Percentiles rank a stretch among this genome's conserved stretches.
Conservation (phyloP, 192 early-diverging fungal species). For the Rhizoclosmatium sp. region DNA sequence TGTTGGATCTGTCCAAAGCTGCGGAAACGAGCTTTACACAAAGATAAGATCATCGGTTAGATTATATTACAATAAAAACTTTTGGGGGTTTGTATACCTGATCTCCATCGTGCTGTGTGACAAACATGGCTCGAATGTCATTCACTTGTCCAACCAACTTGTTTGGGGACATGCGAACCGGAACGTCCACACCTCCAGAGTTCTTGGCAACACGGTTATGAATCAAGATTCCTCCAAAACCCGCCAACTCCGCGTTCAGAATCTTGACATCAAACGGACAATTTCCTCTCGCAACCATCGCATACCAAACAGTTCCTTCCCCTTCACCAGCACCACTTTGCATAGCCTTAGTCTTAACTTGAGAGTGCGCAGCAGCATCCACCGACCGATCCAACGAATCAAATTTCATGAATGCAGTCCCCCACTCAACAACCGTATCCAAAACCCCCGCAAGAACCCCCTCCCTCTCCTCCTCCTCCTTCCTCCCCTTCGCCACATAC, state of each 20-base stretch:
- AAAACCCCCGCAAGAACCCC: neutral
- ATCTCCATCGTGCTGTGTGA: slow-evolving; percentile 37
- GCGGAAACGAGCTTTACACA: neutral
- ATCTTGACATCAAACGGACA: slow-evolving; percentile 59
- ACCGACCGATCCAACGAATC: neutral
- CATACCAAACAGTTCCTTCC: slow-evolving; percentile 20
- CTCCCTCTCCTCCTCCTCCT: neutral
- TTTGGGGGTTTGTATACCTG: slow-evolving; percentile 1
- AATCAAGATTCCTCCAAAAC: slow-evolving; percentile 49
- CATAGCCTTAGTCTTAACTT: too few relatives aligned
- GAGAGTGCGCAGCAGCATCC: neutral
- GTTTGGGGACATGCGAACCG: slow-evolving; percentile 45
- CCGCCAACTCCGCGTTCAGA: slow-evolving; percentile 49
- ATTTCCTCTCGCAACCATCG: slow-evolving; percentile 45
- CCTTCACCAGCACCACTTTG: neutral
- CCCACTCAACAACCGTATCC: neutral
- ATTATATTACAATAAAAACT: neutral
- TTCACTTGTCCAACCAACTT: neutral
- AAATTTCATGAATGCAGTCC: neutral
- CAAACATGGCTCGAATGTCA: slow-evolving; percentile 44
- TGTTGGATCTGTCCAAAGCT: neutral
- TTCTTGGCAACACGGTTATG: slow-evolving; percentile 38
- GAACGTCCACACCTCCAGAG: slow-evolving; percentile 21
- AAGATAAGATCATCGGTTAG: neutral
- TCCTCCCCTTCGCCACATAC: neutral